A percentile compares a stretch with the other conserved stretches of the same genome.
phyloP scores from a whole-genome alignment of 176 grass and related monocot genomes.

The Avena eriantha region DNA sequence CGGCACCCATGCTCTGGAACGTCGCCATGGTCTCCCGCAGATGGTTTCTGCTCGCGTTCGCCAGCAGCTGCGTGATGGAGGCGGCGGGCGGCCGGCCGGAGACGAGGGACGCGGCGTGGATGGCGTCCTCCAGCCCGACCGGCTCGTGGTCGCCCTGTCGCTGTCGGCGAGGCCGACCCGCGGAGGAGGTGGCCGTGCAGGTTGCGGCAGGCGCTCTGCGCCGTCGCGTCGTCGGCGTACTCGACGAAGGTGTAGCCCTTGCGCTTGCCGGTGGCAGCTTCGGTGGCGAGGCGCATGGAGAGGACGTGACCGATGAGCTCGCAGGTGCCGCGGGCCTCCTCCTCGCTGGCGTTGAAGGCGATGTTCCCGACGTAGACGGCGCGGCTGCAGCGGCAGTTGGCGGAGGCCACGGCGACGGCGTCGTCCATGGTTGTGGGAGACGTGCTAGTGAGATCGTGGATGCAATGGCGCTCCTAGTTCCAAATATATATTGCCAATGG shows the following conservation, averaged over 20 bases:
- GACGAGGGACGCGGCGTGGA: slow-evolving; percentile 49
- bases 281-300: slow-evolving; percentile 39
- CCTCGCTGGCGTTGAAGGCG: slow-evolving; percentile 32
- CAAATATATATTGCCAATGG: background rate
- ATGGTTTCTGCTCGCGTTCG: background rate
- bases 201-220: slow-evolving; percentile 52
- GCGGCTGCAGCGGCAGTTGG: slow-evolving; percentile 41
- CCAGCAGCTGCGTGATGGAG: slow-evolving; percentile 16
- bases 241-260: slow-evolving; percentile 45
- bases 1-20: background rate
- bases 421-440: background rate
- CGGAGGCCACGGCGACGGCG: background rate
- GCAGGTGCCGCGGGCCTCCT: slow-evolving; percentile 29
- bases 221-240: slow-evolving; percentile 48
- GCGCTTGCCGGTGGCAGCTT: slow-evolving; percentile 36
- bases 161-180: slow-evolving; percentile 5
- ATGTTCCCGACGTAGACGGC: slow-evolving; percentile 42
- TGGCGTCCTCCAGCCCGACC: slow-evolving; percentile 44
- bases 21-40: slow-evolving; percentile 20
- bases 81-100: background rate
- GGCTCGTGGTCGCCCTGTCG: background rate
- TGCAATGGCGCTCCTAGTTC: background rate
- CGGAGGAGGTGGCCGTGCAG: slow-evolving; percentile 33
- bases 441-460: background rate
- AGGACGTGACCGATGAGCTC: background rate